These are phyloP conservation scores for Globisporangium nunn DNA, from an alignment of 352 stramenopile species.

Conservation along the genomic window DNA sequence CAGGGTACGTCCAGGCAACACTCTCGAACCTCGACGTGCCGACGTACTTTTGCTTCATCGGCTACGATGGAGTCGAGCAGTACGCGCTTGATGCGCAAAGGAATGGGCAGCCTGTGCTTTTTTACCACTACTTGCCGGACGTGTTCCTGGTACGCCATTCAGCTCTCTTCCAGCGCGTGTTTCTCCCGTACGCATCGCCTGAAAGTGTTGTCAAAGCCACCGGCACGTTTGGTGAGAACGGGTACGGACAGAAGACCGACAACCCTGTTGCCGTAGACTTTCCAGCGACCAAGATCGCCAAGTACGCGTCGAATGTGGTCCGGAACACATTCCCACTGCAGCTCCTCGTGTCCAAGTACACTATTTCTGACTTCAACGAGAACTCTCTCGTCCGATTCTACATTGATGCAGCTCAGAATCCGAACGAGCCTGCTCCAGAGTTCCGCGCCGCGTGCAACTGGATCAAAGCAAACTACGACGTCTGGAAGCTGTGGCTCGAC, in stretches of 20 bases:
- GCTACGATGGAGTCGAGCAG: constrained; percentile 24
- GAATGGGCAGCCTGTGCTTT: constrained; percentile 23
- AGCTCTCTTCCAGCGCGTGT: constrained; percentile 33
- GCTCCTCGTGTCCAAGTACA: constrained; percentile 27
- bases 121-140: constrained; percentile 53
- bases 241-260: constrained; percentile 31
- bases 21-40: constrained; percentile 41
- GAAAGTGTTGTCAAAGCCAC: constrained; percentile 26
- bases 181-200: constrained; percentile 23
- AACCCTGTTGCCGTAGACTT: constrained; percentile 44
- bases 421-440: constrained; percentile 16
- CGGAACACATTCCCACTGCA: background rate
- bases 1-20: constrained; percentile 35
- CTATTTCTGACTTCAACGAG: constrained; percentile 28
- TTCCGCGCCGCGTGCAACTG: constrained; percentile 43
- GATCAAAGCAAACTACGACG: constrained; percentile 41
- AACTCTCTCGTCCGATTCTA: constrained; percentile 29
- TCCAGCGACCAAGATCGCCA: constrained; percentile 24
- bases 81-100: constrained; percentile 27
- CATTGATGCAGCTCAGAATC: constrained; percentile 3
- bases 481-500: constrained; percentile 39
- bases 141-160: constrained; percentile 33
- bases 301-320: constrained; percentile 21
- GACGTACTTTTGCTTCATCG: constrained; percentile 61
- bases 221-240: constrained; percentile 35